Base-by-base conservation (phyloP, 257 asterid genomes). In the Fraxinus excelsior region DNA sequence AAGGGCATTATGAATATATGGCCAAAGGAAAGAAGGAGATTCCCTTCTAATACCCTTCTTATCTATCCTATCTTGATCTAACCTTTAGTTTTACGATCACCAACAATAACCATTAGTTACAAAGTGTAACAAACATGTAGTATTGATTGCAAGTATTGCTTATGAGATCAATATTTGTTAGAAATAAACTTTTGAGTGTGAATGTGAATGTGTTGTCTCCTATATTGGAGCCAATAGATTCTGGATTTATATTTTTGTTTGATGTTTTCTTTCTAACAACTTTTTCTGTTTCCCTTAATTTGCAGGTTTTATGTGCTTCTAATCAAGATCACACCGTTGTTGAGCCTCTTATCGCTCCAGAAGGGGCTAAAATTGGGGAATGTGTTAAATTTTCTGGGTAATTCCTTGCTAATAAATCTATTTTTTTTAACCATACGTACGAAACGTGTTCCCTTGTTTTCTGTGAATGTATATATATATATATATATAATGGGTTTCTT, bases 231-330 rank as follows among this genome's bases (percentile, higher is more conserved):
- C 28, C 68, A 26, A 10, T 11, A 26, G 18, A 10, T 62, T 26
- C 10, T 23, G 68, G 6, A 62, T 26, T 9, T 25, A 62, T 25
- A 62, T 60, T 7, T 60, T 28, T 58, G 66, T n/a, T 58, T n/a
- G 66, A 13, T 73, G 73, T 73, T 19, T 77, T 65, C 53, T 29
- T 74, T 26, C 64, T 62, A 73, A 66, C 7, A 38, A 29, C 25
- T 34, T 76, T 62, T 74, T 56, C 32, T 69, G 31, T 25, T 3
- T 51, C 67, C 44, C 72, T 46, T 38, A 58, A 79, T 58, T 75
- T 78, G 28, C 86, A 94, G 98, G 98, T 94, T 58, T 74, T 94
- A 69, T 94, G 98, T 84, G 97, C 97, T 84, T 92, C 98, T 35
- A 90, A 79, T 88, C 80, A 86, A 74, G 98, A 94, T 66, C 97